These are phyloP conservation scores for Eimeria falciformis DNA, from an alignment of 169 alveolate genomes.

Conservation along the genomic window DNA sequence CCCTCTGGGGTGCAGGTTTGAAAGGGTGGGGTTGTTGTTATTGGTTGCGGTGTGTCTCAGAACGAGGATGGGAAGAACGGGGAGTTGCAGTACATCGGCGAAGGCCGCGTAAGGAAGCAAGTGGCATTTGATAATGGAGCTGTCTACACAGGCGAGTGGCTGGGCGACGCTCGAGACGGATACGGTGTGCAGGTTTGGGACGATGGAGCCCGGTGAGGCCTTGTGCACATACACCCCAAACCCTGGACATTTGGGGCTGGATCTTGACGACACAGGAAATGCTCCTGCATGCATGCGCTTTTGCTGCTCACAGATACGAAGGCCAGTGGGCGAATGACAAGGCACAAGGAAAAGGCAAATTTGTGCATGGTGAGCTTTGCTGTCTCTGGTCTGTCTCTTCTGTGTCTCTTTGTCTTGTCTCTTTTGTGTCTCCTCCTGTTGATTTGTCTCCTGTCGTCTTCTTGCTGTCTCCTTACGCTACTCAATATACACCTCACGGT, in stretches of 20 bases:
- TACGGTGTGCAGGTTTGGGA: conserved; percentile 72
- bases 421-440: neutral
- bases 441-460: neutral
- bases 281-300: neutral
- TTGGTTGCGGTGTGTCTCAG: neutral
- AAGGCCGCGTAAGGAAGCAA: conserved; percentile 4
- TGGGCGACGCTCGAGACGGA: conserved; percentile 60
- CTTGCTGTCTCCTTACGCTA: neutral
- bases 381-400: conserved; percentile 62
- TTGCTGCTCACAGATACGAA: conserved; percentile 74
- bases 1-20: neutral
- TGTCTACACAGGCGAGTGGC: conserved; percentile 68
- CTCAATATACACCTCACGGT: neutral
- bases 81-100: neutral
- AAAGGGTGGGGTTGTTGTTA: neutral
- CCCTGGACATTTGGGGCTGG: neutral
- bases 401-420: neutral
- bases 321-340: conserved; percentile 88
- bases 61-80: neutral
- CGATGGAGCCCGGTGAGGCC: conserved; percentile 67
- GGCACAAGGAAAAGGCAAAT: conserved; percentile 88
- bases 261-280: too few species aligned
- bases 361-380: conserved; percentile 86
- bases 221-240: neutral
- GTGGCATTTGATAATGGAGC: conserved; percentile 70